Percentiles rank a stretch among this genome's conserved stretches.
phyloP scores from a whole-genome alignment of 352 stramenopile species.

The Phytophthora rubi region DNA sequence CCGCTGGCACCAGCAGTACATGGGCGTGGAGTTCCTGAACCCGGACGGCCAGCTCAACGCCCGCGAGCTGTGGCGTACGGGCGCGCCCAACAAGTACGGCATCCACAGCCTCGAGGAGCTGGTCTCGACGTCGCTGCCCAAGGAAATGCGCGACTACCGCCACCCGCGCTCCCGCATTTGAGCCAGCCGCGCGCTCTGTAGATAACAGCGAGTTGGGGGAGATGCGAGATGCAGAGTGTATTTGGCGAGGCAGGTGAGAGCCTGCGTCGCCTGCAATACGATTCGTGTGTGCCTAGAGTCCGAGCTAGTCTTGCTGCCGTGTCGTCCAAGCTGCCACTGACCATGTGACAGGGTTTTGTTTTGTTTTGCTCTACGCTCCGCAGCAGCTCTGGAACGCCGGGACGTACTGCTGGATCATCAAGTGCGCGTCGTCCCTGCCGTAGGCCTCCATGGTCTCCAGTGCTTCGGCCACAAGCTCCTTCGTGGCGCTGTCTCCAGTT shows the following conservation, averaged over 20 bases:
- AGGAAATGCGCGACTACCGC: constrained; percentile 88
- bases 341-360: not conserved
- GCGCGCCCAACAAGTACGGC: constrained; percentile 91
- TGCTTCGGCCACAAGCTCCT: constrained; percentile 61
- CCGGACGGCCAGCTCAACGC: constrained; percentile 90
- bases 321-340: not conserved
- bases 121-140: constrained; percentile 89
- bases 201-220: constrained; percentile 2
- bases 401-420: constrained; percentile 82
- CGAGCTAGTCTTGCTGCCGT: constrained; percentile 10
- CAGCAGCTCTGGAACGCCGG: constrained; percentile 68
- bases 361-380: constrained; percentile 15
- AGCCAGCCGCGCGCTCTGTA: constrained; percentile 7
- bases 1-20: constrained; percentile 93
- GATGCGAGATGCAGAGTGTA: constrained; percentile 10
- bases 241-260: constrained; percentile 11
- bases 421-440: constrained; percentile 67
- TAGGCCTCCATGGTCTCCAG: constrained; percentile 82
- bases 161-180: constrained; percentile 90
- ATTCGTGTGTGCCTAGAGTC: constrained; percentile 27
- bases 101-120: constrained; percentile 92
- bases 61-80: constrained; percentile 87
- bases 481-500: constrained; percentile 67
- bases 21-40: constrained; percentile 89
- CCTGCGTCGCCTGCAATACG: constrained; percentile 18